Evolutionary conservation across 441 rosid species (phyloP), one percentile per base, ranked within the genome.

Genomic region (Cnidoscolus chayamansa): DNA sequence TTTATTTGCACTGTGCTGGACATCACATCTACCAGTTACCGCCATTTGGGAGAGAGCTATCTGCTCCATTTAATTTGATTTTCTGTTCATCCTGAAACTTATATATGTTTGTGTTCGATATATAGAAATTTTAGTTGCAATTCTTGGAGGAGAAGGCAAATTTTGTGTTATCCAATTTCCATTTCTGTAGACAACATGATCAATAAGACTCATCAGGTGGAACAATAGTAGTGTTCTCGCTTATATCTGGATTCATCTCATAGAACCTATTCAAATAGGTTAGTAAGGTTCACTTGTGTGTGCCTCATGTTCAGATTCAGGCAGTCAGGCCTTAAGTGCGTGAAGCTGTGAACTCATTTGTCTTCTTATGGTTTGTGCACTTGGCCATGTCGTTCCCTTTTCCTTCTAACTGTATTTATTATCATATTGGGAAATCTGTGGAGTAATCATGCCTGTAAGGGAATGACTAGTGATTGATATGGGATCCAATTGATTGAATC

Each of bases 311-410:
- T 48, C 40, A 35, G 7, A 58, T 37, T 43, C 32, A 50, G 17
- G 9, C 37, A 35, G 30, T 71, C 11, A 61, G 74, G 67, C 53
- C 16, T 69, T 51, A 68, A 68, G 59, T 47, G 25, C 25, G 13
- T 67, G 70, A 35, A 50, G 3, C n/a, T 15, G 17, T 13, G 12
- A 40, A 40, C 45, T 40, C 45, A 7, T 61, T 15, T n/a, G 8
- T 19, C 56, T 51, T 68, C 19, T 19, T 9, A 30, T 45, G 54
- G 13, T 12, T 16, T 20, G 10, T 57, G 32, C 40, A 4, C 61
- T 35, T 31, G 12, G 58, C 12, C 51, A 19, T 40, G 9, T 16
- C 1, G 0, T 19, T 50, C 20, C 12, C 31, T 31, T 20, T 35
- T 66, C 16, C 20, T 13, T 37, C 17, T 40, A 40, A n/a, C 2